Conservation (phyloP, 805 yeast genomes). For the Ogataea trehalophila region DNA sequence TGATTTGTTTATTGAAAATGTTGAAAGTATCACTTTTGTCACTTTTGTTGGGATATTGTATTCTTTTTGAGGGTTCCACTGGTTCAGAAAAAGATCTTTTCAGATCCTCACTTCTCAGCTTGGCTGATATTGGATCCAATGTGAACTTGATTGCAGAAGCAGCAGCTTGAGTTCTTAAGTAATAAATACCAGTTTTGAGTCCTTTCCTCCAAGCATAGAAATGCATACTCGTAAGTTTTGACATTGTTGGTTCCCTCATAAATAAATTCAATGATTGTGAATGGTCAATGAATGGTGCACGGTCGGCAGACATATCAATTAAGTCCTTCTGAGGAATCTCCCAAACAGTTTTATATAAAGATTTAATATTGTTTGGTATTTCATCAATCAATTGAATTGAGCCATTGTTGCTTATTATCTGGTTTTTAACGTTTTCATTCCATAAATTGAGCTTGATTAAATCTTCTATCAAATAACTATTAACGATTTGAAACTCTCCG, state of each 20-base stretch:
- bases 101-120: conserved; percentile 1
- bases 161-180: conserved; percentile 95
- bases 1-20: conserved; percentile 15
- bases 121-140: conserved; percentile 38
- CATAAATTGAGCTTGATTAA: conserved; percentile 78
- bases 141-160: conserved; percentile 94
- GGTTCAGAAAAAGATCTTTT: conserved; percentile 15
- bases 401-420: conserved; percentile 72
- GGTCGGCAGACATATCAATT: conserved; percentile 81
- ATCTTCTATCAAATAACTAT: conserved; percentile 79
- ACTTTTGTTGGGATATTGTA: neutral
- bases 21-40: conserved; percentile 1
- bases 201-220: conserved; percentile 99
- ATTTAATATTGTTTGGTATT: conserved; percentile 72
- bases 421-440: conserved; percentile 74
- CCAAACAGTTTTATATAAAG: conserved; percentile 93
- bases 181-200: conserved; percentile 97
- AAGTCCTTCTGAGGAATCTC: conserved; percentile 83
- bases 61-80: neutral
- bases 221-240: conserved; percentile 95
- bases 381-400: conserved; percentile 73
- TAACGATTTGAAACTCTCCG: conserved; percentile 92
- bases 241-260: conserved; percentile 88
- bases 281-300: conserved; percentile 77
- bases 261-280: conserved; percentile 91